Conservation (phyloP, 2,329 filamentous ascomycete genomes). For the Dactylellina sp. region DNA sequence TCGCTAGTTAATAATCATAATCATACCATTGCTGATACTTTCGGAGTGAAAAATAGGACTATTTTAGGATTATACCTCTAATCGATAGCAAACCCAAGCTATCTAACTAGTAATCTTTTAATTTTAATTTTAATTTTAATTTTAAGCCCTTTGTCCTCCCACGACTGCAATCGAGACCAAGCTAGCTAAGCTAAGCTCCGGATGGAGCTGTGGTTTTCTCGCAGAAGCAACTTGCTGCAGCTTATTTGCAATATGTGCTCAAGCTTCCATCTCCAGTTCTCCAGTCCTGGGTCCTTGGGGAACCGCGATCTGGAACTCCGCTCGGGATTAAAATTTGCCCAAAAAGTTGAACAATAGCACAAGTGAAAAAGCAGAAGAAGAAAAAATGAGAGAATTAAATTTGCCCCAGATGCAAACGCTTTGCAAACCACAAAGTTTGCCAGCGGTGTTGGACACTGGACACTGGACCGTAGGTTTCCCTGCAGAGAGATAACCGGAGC, state of each 20-base stretch:
- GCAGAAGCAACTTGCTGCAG: too few species aligned
- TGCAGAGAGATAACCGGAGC: conserved; percentile 37
- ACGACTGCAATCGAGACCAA: too few species aligned
- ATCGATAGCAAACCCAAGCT: conserved; percentile 44
- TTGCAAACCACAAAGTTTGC: neutral
- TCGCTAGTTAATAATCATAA: conserved; percentile 25
- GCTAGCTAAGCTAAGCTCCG: neutral
- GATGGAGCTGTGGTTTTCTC: conserved; percentile 5
- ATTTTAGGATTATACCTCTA: conserved; percentile 56
- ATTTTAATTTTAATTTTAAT: conserved; percentile 5
- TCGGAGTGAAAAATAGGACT: conserved; percentile 34
- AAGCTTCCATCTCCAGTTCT: conserved; percentile 1
- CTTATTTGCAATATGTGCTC: conserved; percentile 17
- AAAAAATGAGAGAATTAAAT: conserved; percentile 5
- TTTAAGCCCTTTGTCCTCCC: neutral
- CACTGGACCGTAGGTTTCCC: conserved; percentile 19
- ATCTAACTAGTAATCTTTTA: conserved; percentile 35
- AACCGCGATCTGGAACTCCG: neutral
- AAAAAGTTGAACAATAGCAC: too few species aligned
- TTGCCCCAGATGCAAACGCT: too few species aligned
- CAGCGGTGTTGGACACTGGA: neutral
- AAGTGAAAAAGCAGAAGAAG: neutral
- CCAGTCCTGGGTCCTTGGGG: too few species aligned
- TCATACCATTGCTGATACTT: neutral
- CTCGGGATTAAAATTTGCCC: too few species aligned